Conservation (phyloP, 2,329 filamentous ascomycete genomes). For the Cryphonectria nitschkei region DNA sequence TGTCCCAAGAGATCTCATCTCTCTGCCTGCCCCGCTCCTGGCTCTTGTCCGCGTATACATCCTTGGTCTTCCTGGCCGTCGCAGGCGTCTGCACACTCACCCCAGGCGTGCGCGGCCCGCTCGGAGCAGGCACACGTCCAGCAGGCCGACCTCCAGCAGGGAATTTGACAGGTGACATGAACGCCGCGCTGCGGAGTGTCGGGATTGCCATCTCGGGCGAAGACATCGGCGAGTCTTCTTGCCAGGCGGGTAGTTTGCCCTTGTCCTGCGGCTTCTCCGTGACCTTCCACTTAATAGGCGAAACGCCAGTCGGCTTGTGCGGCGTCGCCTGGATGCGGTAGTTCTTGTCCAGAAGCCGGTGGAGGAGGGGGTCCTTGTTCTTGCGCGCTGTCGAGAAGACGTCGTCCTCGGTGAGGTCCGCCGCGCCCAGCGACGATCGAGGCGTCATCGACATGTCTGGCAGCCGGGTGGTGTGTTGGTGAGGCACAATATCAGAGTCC, state of each 20-base stretch:
- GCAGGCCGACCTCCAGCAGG: slow-evolving; percentile 34
- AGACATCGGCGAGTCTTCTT: slow-evolving; percentile 63
- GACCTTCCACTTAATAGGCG: slow-evolving; percentile 48
- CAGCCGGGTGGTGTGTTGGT: slow-evolving; percentile 57
- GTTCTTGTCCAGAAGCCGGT: slow-evolving; percentile 92
- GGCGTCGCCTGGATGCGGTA: slow-evolving; percentile 94
- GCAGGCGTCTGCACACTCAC: slow-evolving; percentile 83
- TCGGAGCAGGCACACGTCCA: slow-evolving; percentile 40
- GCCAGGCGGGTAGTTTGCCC: slow-evolving; percentile 48
- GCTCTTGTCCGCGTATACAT: slow-evolving; percentile 47
- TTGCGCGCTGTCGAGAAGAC: slow-evolving; percentile 33
- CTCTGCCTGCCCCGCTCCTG: slow-evolving; percentile 38
- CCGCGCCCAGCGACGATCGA: slow-evolving; percentile 55
- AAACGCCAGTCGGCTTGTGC: slow-evolving; percentile 58
- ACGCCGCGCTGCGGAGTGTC: slow-evolving; percentile 82
- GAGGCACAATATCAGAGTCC: slow-evolving; percentile 52
- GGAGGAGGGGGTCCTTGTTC: slow-evolving; percentile 77
- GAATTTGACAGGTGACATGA: slow-evolving; percentile 70
- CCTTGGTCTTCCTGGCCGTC: slow-evolving; percentile 52
- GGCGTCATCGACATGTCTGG: slow-evolving; percentile 69
- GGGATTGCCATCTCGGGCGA: slow-evolving; percentile 81
- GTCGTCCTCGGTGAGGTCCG: slow-evolving; percentile 36
- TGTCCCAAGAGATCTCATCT: slow-evolving; percentile 70
- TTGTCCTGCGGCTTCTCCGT: slow-evolving; percentile 38
- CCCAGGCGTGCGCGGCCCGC: slow-evolving; percentile 72